Base-by-base conservation (phyloP, 1,139 yeast species). In the Meyerozyma smithsonii region DNA sequence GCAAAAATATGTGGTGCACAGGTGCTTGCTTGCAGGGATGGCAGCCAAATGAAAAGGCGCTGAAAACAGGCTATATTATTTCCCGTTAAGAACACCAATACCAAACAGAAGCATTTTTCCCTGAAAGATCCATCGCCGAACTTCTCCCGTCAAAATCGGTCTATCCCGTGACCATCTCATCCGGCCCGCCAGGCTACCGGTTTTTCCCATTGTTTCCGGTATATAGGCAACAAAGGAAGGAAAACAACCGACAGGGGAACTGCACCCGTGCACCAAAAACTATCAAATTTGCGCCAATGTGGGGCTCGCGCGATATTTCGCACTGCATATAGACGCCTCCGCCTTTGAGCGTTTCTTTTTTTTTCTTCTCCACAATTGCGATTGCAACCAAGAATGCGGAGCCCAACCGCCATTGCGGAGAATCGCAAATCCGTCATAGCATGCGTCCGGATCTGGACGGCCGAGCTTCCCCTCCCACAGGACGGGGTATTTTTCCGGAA, bases 291-390 rank as follows among this genome's bases (percentile, higher is more conserved):
- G n/a, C n/a, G n/a, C n/a, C n/a, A n/a, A n/a, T n/a, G n/a, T n/a
- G n/a, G n/a, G n/a, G n/a, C n/a, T n/a, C n/a, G n/a, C n/a, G 8
- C 24, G 24, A 7, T 20, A 7, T 20, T 8, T 20, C 24, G 8
- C 15, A 6, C 30, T 26, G 30, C 30, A 26, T 26, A 12, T n/a
- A 26, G n/a, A n/a, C 21, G 14, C 21, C 34, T 30, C 34, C 34
- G 34, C 34, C 21, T 30, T 16, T 30, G n/a, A 12, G 20, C 32
- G 15, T 30, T 30, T 30, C 34, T 30, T 30, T 30, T 30, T n/a
- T 8, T 18, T 30, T 20, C 21, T 30, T 30, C 34, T 30, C 34
- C 34, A 30, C 34, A 30, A 11, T 30, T 18, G 34, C 12, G 20
- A 18, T 17, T 17, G 15, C 20, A 30, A 17, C 20, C 20, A 11